A percentile compares a stretch with the other conserved stretches of the same genome.
Evolutionary conservation across 2,329 filamentous ascomycete genomes (phyloP).

Genomic region (Fusarium nodosum): DNA sequence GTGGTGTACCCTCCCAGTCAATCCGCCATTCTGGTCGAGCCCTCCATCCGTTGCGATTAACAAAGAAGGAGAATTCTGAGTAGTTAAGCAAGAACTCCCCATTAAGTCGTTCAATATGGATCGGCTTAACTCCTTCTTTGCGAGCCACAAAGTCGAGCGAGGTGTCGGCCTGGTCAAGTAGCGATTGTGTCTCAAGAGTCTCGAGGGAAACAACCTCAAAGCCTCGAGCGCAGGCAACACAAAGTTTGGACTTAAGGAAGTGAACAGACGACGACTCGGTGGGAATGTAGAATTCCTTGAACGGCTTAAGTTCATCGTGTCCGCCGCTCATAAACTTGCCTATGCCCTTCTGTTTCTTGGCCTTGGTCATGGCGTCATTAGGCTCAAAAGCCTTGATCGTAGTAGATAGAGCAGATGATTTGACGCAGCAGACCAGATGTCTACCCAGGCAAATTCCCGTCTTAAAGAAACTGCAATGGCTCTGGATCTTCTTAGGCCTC

Average conservation of each 20-base stretch:
- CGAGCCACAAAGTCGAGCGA: conserved; percentile 96
- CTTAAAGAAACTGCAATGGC: conserved; percentile 98
- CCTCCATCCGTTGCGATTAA: conserved; percentile 98
- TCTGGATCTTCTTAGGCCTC: conserved; percentile 94
- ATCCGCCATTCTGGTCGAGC: conserved; percentile 97
- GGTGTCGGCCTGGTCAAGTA: conserved; percentile 97
- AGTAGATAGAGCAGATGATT: conserved; percentile 90
- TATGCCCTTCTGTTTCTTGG: conserved; percentile 95
- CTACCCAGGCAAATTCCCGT: conserved; percentile 93
- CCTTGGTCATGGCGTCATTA: conserved; percentile 92
- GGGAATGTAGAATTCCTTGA: conserved; percentile 99
- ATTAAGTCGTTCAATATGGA: conserved; percentile 96
- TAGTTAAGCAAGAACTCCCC: conserved; percentile 98
- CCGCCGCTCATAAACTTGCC: conserved; percentile 94
- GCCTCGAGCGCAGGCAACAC: conserved; percentile 93
- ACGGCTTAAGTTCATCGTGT: conserved; percentile 94
- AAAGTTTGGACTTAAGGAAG: conserved; percentile 96
- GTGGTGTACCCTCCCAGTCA: conserved; percentile 94
- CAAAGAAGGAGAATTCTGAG: conserved; percentile 98
- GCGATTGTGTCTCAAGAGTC: conserved; percentile 96
- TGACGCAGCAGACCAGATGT: conserved; percentile 96
- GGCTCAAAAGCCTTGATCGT: conserved; percentile 99
- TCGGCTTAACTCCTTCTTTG: conserved; percentile 92
- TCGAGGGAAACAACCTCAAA: conserved; percentile 98
- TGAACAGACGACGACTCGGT: conserved; percentile 98